Evolutionary conservation across 495 filamentous ascomycete genomes (phyloP).

Genomic region (Aspergillus nanangensis): DNA sequence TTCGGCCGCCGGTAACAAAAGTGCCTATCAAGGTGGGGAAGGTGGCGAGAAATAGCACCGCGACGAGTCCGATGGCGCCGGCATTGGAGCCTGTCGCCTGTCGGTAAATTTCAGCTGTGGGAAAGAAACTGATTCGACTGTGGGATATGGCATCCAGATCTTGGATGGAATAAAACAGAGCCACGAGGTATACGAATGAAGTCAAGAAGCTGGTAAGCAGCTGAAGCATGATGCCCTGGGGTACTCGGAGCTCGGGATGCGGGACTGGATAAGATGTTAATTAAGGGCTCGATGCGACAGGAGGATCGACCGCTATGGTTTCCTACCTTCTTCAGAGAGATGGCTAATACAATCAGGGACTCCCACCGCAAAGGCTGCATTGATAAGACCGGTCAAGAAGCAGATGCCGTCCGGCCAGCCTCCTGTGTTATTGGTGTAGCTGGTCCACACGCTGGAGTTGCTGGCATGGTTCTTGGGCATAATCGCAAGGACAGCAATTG

Average conservation of each 20-base stretch:
- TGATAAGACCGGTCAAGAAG: slow-evolving; percentile 77
- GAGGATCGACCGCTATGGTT: slow-evolving; percentile 31
- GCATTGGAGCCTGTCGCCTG: slow-evolving; percentile 68
- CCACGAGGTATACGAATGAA: slow-evolving; percentile 45
- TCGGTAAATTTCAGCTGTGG: slow-evolving; percentile 71
- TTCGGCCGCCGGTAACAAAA: slow-evolving; percentile 73
- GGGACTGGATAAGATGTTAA: slow-evolving; percentile 1
- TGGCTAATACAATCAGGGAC: slow-evolving; percentile 75
- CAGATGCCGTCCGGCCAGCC: slow-evolving; percentile 68
- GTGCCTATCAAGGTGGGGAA: slow-evolving; percentile 61
- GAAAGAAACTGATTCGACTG: slow-evolving; percentile 52
- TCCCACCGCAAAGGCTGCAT: slow-evolving; percentile 81
- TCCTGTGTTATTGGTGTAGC: slow-evolving; percentile 63
- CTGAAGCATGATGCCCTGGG: slow-evolving; percentile 49
- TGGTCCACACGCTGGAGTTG: slow-evolving; percentile 56
- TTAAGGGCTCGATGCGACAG: neutral
- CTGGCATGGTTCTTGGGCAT: slow-evolving; percentile 63
- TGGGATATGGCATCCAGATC: slow-evolving; percentile 31
- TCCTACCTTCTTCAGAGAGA: slow-evolving; percentile 75
- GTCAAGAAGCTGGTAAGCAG: slow-evolving; percentile 46
- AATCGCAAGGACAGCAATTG: slow-evolving; percentile 67
- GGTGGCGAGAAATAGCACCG: slow-evolving; percentile 64
- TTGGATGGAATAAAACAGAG: slow-evolving; percentile 49
- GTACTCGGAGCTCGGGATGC: slow-evolving; percentile 39
- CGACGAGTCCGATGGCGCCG: slow-evolving; percentile 53